Evolutionary conservation across 768 basidiomycete genomes (phyloP).

Genomic region (Lepiota subincarnata): DNA sequence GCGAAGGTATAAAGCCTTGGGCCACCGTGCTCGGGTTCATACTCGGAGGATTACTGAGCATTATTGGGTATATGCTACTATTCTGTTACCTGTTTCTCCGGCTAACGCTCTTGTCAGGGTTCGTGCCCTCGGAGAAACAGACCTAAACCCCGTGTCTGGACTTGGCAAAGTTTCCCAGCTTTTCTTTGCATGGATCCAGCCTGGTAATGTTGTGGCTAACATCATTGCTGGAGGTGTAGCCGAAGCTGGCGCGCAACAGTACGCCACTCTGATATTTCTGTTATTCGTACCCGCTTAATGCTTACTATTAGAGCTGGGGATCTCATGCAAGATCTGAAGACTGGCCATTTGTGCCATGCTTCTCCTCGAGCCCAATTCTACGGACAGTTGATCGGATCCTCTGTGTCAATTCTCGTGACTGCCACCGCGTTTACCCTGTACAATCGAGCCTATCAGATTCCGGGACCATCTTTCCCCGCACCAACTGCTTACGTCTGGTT

Average conservation of each 20-base stretch:
- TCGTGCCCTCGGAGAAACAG: constrained; percentile 92
- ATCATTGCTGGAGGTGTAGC: constrained; percentile 97
- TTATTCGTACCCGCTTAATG: not conserved
- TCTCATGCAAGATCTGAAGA: constrained; percentile 98
- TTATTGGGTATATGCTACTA: constrained; percentile 66
- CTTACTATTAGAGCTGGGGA: constrained; percentile 72
- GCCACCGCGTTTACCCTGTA: constrained; percentile 86
- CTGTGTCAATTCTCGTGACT: constrained; percentile 84
- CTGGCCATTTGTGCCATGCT: constrained; percentile 87
- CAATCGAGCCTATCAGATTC: constrained; percentile 81
- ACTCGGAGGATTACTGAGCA: constrained; percentile 77
- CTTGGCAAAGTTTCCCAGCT: constrained; percentile 94
- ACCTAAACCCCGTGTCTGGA: constrained; percentile 88
- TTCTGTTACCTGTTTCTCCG: constrained; percentile 11
- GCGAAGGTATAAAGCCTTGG: constrained; percentile 93
- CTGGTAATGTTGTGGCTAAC: constrained; percentile 95
- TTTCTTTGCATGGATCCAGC: constrained; percentile 91
- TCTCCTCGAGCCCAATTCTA: constrained; percentile 94
- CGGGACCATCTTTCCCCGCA: constrained; percentile 92
- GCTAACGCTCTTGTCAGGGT: constrained; percentile 49
- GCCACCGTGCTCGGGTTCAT: constrained; percentile 84
- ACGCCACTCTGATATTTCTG: constrained; percentile 19
- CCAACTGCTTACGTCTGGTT: constrained; percentile 96
- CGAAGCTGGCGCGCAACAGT: constrained; percentile 94
- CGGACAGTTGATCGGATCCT: constrained; percentile 88